These are phyloP conservation scores for Zancudomyces culisetae DNA, from an alignment of 371 early-diverging fungal genomes.

Conservation along the genomic window DNA sequence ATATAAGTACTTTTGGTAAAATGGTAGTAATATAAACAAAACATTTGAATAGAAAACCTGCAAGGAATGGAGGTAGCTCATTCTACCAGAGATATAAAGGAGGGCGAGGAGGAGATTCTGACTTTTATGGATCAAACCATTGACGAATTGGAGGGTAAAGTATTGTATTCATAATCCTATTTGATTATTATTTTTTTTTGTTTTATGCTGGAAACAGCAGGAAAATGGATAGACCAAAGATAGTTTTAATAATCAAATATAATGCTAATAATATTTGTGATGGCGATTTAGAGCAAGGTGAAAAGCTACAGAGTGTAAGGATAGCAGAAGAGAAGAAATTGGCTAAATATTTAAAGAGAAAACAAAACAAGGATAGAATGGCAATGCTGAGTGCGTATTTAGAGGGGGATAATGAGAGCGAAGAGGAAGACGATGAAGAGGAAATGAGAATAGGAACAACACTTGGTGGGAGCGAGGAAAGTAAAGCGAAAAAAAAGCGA, in stretches of 20 bases:
- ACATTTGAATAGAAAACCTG: slow-evolving; percentile 27
- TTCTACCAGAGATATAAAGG: slow-evolving; percentile 42
- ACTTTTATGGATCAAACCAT: slow-evolving; percentile 65
- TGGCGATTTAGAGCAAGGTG: slow-evolving; percentile 4
- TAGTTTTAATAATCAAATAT: too few species aligned
- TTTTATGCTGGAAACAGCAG: background rate
- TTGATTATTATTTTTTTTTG: background rate
- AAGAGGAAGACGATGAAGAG: background rate
- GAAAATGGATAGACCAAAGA: background rate
- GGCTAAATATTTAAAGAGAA: slow-evolving; percentile 8
- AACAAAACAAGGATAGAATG: slow-evolving; percentile 35
- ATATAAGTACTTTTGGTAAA: slow-evolving; percentile 12
- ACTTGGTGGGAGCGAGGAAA: background rate
- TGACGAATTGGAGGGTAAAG: slow-evolving; percentile 10
- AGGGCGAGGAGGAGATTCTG: slow-evolving; percentile 59
- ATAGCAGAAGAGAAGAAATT: slow-evolving; percentile 8
- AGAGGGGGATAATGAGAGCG: background rate
- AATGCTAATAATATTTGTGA: background rate
- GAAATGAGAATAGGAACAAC: background rate
- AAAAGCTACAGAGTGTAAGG: slow-evolving; percentile 6
- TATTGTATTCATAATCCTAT: background rate
- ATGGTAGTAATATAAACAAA: slow-evolving; percentile 25
- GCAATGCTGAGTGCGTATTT: background rate
- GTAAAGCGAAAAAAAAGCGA: background rate
- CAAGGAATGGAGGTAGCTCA: slow-evolving; percentile 63